Percentiles rank a stretch among this genome's conserved stretches.
Conservation (phyloP, 495 filamentous ascomycete species). For the Tuber aestivum region DNA sequence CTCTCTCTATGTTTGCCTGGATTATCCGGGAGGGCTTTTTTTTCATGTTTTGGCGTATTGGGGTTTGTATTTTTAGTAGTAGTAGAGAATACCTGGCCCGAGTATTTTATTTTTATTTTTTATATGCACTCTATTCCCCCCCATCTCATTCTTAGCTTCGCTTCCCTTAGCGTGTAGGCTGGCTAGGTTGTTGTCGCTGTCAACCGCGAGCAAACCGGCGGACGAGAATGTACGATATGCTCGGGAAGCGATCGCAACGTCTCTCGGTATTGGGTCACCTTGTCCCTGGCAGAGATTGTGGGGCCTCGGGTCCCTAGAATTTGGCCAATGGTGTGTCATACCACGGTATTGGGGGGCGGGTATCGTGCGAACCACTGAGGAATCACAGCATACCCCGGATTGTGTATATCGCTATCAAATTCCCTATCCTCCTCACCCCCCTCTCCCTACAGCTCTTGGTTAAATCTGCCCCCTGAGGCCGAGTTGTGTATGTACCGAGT, state of each 20-base stretch:
- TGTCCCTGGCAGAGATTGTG: background rate
- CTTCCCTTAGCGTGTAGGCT: background rate
- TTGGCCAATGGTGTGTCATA: background rate
- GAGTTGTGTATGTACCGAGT: background rate
- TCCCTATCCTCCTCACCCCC: background rate
- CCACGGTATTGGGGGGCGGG: background rate
- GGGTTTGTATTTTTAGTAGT: background rate
- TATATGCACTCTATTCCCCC: background rate
- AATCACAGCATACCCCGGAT: background rate
- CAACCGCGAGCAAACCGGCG: background rate
- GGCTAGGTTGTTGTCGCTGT: background rate
- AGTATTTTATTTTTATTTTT: too few relatives aligned
- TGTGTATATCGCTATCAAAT: background rate
- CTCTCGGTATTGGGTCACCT: background rate
- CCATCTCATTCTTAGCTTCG: background rate
- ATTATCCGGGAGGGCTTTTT: background rate
- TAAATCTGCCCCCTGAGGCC: too few relatives aligned
- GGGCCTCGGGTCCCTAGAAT: background rate
- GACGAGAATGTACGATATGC: background rate
- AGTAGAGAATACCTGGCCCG: background rate
- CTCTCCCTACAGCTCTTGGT: too few relatives aligned
- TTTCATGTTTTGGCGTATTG: background rate
- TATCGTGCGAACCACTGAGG: background rate
- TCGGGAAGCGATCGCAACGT: background rate
- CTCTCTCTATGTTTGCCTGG: background rate